Conservation (phyloP, 352 stramenopile species). For the Phytophthora tubulina region DNA sequence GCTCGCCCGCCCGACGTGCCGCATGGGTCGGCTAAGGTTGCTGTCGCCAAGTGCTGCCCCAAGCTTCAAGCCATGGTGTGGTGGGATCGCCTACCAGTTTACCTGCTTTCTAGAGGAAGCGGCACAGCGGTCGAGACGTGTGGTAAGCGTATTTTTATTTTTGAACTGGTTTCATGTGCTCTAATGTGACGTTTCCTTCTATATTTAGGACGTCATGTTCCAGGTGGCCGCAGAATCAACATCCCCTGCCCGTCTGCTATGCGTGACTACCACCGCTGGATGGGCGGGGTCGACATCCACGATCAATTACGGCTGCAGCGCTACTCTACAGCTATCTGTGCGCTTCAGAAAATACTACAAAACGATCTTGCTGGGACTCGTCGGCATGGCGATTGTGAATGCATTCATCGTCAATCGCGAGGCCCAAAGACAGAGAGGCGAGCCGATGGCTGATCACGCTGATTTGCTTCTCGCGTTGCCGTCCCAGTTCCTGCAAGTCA, state of each 20-base stretch:
- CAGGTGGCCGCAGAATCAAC: neutral
- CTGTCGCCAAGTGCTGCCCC: neutral
- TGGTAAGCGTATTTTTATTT: neutral
- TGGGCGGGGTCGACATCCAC: no score
- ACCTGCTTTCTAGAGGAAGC: neutral
- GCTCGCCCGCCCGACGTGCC: neutral
- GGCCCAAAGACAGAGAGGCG: neutral
- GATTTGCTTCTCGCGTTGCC: slow-evolving; percentile 23
- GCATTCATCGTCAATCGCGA: slow-evolving; percentile 27
- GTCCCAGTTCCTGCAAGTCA: slow-evolving; percentile 7
- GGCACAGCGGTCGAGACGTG: neutral
- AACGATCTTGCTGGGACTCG: slow-evolving; percentile 29
- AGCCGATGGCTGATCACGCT: slow-evolving; percentile 8
- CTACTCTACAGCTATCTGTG: slow-evolving; percentile 27
- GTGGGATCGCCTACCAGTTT: neutral
- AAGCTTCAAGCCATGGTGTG: neutral
- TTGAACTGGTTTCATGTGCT: no score
- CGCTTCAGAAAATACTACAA: slow-evolving; percentile 32
- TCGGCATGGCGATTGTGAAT: slow-evolving; percentile 37
- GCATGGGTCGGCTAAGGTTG: neutral
- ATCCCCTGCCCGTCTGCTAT: slow-evolving; percentile 11
- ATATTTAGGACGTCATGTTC: slow-evolving; percentile 13
- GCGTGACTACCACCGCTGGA: slow-evolving; percentile 20
- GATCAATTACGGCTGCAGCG: slow-evolving; percentile 28
- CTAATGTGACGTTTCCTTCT: no score